These are phyloP conservation scores for Arabidopsis arenosa DNA, from an alignment of 345 rosid genomes.

Conservation along the genomic window DNA sequence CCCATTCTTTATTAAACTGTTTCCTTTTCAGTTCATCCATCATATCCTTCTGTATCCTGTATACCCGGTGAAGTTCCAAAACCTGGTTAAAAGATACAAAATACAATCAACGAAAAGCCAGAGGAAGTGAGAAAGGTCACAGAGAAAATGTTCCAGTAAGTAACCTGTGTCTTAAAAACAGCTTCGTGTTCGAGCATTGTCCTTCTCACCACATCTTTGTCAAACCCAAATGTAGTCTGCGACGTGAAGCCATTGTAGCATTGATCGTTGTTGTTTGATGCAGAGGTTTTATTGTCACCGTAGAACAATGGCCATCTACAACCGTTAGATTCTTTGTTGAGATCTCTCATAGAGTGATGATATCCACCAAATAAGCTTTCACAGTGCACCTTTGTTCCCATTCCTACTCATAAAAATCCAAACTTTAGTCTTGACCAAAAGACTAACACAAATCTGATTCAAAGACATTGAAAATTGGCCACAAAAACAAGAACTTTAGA, in stretches of 20 bases:
- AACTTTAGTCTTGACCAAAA: constrained; percentile 14
- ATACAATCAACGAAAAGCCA: constrained; percentile 16
- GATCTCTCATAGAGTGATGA: constrained; percentile 60
- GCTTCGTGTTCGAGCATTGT: constrained; percentile 76
- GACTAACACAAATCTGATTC: constrained; percentile 1
- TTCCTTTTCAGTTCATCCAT: constrained; percentile 72
- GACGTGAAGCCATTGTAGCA: constrained; percentile 46
- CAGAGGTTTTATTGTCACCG: constrained; percentile 45
- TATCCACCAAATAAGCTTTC: constrained; percentile 62
- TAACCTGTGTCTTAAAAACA: constrained; percentile 74
- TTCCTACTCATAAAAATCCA: constrained; percentile 48
- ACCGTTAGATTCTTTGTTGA: constrained; percentile 50
- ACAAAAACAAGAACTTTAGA: background rate
- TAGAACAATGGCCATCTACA: constrained; percentile 53
- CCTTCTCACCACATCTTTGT: constrained; percentile 62
- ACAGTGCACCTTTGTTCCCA: constrained; percentile 72
- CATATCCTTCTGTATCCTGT: constrained; percentile 67
- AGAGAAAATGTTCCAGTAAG: constrained; percentile 5
- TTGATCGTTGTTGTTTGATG: constrained; percentile 39
- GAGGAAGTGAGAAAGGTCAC: background rate
- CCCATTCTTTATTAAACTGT: constrained; percentile 45
- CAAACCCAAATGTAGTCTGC: constrained; percentile 46
- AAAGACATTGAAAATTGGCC: constrained; percentile 9
- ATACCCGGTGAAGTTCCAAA: constrained; percentile 76
- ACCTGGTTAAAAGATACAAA: constrained; percentile 36